A percentile compares a stretch with the other conserved stretches of the same genome.
Conservation (phyloP, 164 flowering plant genomes). For the Santalum album region DNA sequence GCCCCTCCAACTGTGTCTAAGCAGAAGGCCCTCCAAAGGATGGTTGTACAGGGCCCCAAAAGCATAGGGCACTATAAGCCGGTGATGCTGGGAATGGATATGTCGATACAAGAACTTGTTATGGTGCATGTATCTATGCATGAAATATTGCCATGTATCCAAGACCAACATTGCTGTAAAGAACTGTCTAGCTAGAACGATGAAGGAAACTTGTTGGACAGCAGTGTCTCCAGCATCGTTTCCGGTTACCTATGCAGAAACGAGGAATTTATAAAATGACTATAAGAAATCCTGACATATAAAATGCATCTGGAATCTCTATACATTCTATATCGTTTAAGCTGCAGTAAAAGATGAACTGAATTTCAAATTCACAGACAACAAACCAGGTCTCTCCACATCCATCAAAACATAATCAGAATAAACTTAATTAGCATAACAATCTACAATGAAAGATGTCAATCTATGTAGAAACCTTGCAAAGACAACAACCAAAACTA, state of each 20-base stretch:
- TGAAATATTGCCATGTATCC: conserved; percentile 95
- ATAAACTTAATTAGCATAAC: no score
- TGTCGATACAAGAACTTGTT: conserved; percentile 88
- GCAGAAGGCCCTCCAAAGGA: conserved; percentile 82
- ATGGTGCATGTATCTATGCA: conserved; percentile 94
- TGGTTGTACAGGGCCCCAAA: conserved; percentile 95
- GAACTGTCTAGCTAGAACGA: conserved; percentile 53
- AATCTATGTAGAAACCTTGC: no score
- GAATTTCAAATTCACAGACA: no score
- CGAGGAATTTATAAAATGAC: no score
- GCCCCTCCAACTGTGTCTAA: conserved; percentile 91
- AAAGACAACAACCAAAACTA: no score
- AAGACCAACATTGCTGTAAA: conserved; percentile 67
- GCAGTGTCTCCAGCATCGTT: conserved; percentile 20
- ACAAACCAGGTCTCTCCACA: no score
- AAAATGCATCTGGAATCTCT: no score
- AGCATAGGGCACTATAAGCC: conserved; percentile 89
- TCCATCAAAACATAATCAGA: no score
- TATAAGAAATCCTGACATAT: no score
- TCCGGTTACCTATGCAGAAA: conserved; percentile 41
- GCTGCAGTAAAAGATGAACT: no score
- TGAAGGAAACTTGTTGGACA: conserved; percentile 24
- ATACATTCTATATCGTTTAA: no score
- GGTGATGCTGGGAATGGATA: conserved; percentile 89
- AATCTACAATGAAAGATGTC: no score